These are phyloP conservation scores for Pichia deserticola DNA, from an alignment of 805 yeast genomes.

Conservation along the genomic window DNA sequence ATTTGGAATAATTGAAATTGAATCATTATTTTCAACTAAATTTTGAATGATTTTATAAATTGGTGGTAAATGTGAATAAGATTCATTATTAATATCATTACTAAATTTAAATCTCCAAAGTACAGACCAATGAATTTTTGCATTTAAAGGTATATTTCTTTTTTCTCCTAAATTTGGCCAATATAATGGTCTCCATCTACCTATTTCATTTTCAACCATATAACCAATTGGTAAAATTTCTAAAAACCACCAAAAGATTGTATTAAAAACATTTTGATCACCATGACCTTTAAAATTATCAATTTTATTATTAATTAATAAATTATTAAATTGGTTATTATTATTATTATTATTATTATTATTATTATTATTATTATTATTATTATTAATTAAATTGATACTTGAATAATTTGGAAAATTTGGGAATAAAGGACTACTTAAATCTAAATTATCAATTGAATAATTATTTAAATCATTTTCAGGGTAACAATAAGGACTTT, in stretches of 20 bases:
- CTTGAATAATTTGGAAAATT: conserved; percentile 10
- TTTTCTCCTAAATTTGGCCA: conserved; percentile 51
- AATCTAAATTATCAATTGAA: not conserved
- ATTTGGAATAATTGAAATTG: too few species aligned
- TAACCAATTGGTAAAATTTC: conserved; percentile 56
- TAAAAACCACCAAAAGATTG: conserved; percentile 52
- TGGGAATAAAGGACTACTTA: conserved; percentile 1
- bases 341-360: too few species aligned
- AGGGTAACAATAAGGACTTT: not conserved
- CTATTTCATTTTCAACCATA: conserved; percentile 38
- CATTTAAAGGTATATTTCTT: conserved; percentile 40
- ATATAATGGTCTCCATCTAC: conserved; percentile 43
- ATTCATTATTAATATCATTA: conserved; percentile 38
- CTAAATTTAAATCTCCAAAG: conserved; percentile 46
- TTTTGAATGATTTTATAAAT: conserved; percentile 17
- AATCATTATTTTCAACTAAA: conserved; percentile 9
- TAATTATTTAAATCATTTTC: not conserved
- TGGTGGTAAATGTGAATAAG: conserved; percentile 38
- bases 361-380: too few species aligned
- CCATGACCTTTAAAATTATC: conserved; percentile 35
- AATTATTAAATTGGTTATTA: not conserved
- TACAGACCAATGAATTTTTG: conserved; percentile 55
- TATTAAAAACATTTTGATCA: conserved; percentile 16
- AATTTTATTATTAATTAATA: conserved; percentile 10
- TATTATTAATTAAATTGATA: not conserved